Evolutionary conservation across 2,329 filamentous ascomycete genomes (phyloP).

Genomic region (Pyrenophora graminea): DNA sequence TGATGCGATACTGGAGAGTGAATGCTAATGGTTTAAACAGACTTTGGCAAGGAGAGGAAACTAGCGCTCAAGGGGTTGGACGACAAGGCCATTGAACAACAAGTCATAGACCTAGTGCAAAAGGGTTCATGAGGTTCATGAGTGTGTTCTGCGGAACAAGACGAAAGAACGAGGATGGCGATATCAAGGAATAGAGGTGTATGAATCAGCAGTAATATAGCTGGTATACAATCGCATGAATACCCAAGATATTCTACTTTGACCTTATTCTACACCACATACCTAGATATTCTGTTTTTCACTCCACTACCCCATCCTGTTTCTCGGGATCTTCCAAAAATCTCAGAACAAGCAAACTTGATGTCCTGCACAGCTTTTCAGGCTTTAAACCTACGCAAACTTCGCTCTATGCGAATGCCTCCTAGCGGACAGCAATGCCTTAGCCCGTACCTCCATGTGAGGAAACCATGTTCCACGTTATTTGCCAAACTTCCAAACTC

Average conservation of each 20-base stretch:
- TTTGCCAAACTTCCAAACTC: too few species aligned
- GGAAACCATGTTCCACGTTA: too few species aligned
- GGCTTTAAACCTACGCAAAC: too few species aligned
- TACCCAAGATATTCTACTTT: neutral
- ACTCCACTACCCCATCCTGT: too few species aligned
- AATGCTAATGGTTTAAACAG: slow-evolving; percentile 44
- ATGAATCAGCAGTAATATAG: neutral
- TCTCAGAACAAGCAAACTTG: too few species aligned
- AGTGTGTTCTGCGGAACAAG: neutral
- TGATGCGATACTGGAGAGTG: neutral
- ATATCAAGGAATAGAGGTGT: neutral
- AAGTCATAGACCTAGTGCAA: slow-evolving; percentile 67
- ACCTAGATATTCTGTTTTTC: too few species aligned
- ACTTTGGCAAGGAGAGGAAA: slow-evolving; percentile 70
- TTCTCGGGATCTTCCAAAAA: too few species aligned
- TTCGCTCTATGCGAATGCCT: too few species aligned
- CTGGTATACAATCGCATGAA: neutral
- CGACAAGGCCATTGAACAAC: slow-evolving; percentile 72
- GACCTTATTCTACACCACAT: neutral
- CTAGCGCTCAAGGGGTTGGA: slow-evolving; percentile 67
- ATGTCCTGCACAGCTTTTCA: too few species aligned
- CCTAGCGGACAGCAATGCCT: too few species aligned
- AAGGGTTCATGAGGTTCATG: slow-evolving; percentile 14
- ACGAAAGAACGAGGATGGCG: neutral
- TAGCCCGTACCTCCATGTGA: too few species aligned